Base-by-base conservation (phyloP, 257 asterid genomes). In the Cinchona pubescens region DNA sequence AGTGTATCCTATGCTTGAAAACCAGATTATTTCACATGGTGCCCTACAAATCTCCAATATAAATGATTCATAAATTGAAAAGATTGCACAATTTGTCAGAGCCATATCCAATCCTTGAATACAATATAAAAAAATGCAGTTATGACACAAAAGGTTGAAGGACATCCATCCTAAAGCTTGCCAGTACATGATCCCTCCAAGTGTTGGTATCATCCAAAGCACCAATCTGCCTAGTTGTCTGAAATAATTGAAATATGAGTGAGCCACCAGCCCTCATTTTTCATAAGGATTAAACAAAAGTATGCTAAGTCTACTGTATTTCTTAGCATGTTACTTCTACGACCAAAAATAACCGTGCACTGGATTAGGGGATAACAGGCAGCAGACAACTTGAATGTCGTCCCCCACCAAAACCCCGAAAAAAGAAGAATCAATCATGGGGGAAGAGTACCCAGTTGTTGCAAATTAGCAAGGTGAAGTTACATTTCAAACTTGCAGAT, bases 221-320 rank as follows among this genome's bases (percentile, higher is more conserved):
- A 29, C 70, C 77, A 74, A 62, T 21, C 78, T 63, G 48, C 51
- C 71, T 74, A 74, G 48, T 49, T 48, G 65, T 75, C 78, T 75
- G 65, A 55, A 75, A 65, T 72, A 25, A 25, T 64, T 32, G 19
- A 27, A 74, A 35, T 51, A 59, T 8, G 19, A n/a, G 76, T 56
- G 35, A 56, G 67, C 37, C 40, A 55, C 18, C 3, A 12, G 37
- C 56, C 56, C n/a, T n/a, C 38, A 32, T 27, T 9, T 69, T 15
- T 46, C 9, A 7, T 0, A 66, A 66, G 27, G 51, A 18, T 7
- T n/a, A n/a, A 0, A 63, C 6, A 15, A 15, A 63, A 63, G 45
- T 16, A 29, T 5, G 69, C 19, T 46, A 15, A 35, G 23, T n/a
- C 27, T 63, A 16, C 19, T 35, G 18, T 21, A 37, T 64, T 8